phyloP scores from a whole-genome alignment of 495 filamentous ascomycete species.

The Aspergillus ostianus region DNA sequence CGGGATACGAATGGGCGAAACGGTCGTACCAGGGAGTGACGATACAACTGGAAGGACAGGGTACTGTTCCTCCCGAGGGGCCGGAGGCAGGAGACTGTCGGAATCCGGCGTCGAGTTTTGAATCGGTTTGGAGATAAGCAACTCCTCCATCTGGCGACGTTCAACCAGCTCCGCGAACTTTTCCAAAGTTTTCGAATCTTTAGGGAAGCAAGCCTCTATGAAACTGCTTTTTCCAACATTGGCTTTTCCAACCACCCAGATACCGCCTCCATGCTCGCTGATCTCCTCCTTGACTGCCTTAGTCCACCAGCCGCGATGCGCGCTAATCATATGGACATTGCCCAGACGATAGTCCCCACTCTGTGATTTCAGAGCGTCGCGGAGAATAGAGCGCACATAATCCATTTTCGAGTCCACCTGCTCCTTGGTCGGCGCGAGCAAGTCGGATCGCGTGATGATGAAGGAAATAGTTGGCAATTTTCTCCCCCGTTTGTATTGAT shows the following conservation, averaged over 20 bases:
- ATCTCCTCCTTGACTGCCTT: conserved; percentile 81
- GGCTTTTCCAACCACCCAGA: conserved; percentile 98
- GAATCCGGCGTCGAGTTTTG: conserved; percentile 22
- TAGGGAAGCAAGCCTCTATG: conserved; percentile 81
- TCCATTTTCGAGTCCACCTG: conserved; percentile 83
- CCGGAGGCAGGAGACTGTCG: conserved; percentile 65
- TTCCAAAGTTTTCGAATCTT: conserved; percentile 58
- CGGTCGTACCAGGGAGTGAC: conserved; percentile 86
- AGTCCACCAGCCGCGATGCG: conserved; percentile 85
- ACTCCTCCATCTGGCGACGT: conserved; percentile 24
- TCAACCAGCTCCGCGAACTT: conserved; percentile 37
- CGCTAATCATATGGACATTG: conserved; percentile 80
- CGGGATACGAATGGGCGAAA: conserved; percentile 84
- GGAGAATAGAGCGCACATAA: conserved; percentile 69
- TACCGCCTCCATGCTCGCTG: conserved; percentile 71
- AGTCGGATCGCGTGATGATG: conserved; percentile 83
- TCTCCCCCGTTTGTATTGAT: conserved; percentile 59
- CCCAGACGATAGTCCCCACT: conserved; percentile 69
- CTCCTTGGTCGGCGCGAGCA: conserved; percentile 75
- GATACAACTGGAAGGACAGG: conserved; percentile 83
- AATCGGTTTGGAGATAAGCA: conserved; percentile 11
- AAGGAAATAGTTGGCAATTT: conserved; percentile 71
- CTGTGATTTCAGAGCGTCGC: conserved; percentile 62
- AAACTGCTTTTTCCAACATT: conserved; percentile 97
- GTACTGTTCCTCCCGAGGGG: conserved; percentile 66